A percentile compares a stretch with the other conserved stretches of the same genome.
Evolutionary conservation across 2,329 filamentous ascomycete genomes (phyloP).

Genomic region (Arthrobotrys sphaeroides): DNA sequence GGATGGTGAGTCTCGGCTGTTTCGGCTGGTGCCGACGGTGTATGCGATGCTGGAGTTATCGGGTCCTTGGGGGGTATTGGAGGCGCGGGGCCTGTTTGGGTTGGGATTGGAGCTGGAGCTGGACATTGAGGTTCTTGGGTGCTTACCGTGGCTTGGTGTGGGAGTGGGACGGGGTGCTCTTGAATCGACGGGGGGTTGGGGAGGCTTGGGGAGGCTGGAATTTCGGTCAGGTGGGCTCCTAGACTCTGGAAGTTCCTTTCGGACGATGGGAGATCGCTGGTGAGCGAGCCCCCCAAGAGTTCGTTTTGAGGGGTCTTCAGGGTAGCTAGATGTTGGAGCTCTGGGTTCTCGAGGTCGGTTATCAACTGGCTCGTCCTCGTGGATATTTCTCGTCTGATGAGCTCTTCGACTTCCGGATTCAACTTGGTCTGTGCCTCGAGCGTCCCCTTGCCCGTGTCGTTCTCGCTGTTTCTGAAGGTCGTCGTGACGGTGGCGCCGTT

Average conservation of each 20-base stretch:
- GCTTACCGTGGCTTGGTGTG: neutral
- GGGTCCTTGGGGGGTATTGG: neutral
- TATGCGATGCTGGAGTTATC: conserved; percentile 22
- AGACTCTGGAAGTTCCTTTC: conserved; percentile 37
- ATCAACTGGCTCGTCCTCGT: conserved; percentile 26
- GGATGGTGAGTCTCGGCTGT: neutral
- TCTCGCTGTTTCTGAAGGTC: conserved; percentile 37
- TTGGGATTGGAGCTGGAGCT: neutral
- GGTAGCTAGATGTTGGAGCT: conserved; percentile 33
- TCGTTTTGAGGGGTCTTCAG: neutral
- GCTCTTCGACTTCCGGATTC: neutral
- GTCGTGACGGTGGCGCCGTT: conserved; percentile 34
- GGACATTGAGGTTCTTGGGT: conserved; percentile 9
- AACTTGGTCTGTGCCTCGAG: neutral
- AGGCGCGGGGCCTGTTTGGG: conserved; percentile 6
- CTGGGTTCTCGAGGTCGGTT: conserved; percentile 8
- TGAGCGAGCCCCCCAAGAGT: conserved; percentile 38
- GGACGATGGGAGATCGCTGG: conserved; percentile 21
- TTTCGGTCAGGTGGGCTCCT: conserved; percentile 45
- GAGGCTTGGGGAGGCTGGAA: conserved; percentile 39
- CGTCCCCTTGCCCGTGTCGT: conserved; percentile 3
- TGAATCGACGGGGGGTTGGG: neutral
- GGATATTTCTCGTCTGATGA: conserved; percentile 24
- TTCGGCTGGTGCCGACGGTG: neutral
- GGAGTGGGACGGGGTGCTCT: neutral